Percentiles rank a stretch among this genome's conserved stretches.
Conservation (phyloP, 768 basidiomycete genomes). For the Russula foetens region DNA sequence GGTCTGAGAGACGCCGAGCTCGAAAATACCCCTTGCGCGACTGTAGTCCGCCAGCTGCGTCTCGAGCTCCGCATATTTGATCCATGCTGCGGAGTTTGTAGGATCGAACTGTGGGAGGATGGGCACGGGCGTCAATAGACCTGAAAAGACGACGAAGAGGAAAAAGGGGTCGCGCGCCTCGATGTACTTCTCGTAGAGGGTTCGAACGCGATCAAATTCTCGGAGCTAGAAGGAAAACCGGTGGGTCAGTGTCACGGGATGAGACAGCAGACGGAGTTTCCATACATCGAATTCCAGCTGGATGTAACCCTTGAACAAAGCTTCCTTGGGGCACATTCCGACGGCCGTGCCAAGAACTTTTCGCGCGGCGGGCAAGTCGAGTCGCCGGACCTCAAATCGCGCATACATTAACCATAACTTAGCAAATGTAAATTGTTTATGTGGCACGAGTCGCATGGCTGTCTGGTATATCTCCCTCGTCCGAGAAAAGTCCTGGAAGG, state of each 20-base stretch:
- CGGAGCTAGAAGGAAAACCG: conserved; percentile 46
- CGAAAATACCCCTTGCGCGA: conserved; percentile 90
- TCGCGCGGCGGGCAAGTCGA: conserved; percentile 76
- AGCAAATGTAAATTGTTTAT: conserved; percentile 95
- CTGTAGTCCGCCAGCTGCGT: conserved; percentile 77
- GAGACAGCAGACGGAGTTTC: not conserved
- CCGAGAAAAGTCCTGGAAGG: conserved; percentile 65
- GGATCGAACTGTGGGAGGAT: conserved; percentile 58
- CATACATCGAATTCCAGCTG: conserved; percentile 82
- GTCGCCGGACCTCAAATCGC: conserved; percentile 79
- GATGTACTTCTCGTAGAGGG: conserved; percentile 88
- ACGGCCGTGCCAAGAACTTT: conserved; percentile 86
- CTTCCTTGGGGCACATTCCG: conserved; percentile 94
- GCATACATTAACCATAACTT: conserved; percentile 94
- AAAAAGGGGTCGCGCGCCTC: conserved; percentile 44
- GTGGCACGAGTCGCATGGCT: conserved; percentile 80
- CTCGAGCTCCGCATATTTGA: conserved; percentile 91
- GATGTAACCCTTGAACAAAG: conserved; percentile 93
- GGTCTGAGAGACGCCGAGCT: conserved; percentile 80
- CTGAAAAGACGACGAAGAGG: not conserved
- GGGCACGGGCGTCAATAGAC: not conserved
- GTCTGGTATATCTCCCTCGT: conserved; percentile 91
- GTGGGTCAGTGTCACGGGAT: not conserved
- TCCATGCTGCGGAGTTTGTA: conserved; percentile 90
- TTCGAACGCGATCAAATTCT: conserved; percentile 92